Evolutionary conservation across 140 eudicot species (phyloP).

Genomic region (Eryngium alpinum): DNA sequence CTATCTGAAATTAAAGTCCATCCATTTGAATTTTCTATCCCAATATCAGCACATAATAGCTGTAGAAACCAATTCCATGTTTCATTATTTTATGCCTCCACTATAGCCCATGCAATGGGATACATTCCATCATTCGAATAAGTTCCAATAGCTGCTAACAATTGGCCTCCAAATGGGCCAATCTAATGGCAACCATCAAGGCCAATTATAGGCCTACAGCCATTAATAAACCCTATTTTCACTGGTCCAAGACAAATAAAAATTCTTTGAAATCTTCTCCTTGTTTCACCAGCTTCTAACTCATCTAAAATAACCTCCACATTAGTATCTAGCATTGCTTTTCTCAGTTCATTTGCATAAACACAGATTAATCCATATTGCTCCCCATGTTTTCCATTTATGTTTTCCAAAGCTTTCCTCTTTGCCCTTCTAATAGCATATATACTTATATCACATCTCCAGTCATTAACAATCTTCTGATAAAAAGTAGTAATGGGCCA

Average conservation of each 20-base stretch:
- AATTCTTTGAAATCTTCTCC: background rate
- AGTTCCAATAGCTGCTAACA: background rate
- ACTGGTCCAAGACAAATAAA: background rate
- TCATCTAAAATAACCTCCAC: too few species aligned
- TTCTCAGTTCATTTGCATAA: too few species aligned
- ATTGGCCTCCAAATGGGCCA: background rate
- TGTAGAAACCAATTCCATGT: background rate
- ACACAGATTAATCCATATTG: too few species aligned
- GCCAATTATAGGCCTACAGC: background rate
- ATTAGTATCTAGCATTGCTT: too few species aligned
- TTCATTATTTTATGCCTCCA: background rate
- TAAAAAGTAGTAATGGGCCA: too few species aligned
- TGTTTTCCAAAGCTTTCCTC: too few species aligned
- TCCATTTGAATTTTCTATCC: too few species aligned
- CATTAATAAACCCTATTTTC: background rate
- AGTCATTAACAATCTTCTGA: too few species aligned
- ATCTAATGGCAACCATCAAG: background rate
- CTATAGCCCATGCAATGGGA: background rate
- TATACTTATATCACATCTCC: too few species aligned
- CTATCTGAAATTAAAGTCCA: background rate
- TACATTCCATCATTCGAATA: background rate
- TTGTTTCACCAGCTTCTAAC: background rate
- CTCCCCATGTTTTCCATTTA: too few species aligned
- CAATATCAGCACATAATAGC: background rate
- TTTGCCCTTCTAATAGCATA: too few species aligned